Percentiles rank a stretch among this genome's conserved stretches.
phyloP scores from a whole-genome alignment of 352 stramenopile species.

The Phytophthora pseudosyringae region DNA sequence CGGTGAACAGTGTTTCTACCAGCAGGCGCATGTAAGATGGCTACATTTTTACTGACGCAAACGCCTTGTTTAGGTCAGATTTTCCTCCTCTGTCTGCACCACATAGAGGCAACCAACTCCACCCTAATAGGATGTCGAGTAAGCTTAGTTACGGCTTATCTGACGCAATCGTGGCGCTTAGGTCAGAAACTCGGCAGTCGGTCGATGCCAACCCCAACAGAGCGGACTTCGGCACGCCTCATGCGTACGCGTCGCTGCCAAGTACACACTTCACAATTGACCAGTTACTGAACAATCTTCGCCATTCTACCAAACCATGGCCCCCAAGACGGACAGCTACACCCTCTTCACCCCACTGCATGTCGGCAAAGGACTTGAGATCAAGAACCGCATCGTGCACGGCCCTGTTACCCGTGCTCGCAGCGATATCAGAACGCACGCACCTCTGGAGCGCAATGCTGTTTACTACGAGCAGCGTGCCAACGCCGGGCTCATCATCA shows the following conservation, averaged over 20 bases:
- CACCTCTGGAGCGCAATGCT: slow-evolving; percentile 27
- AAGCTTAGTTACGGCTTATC: background rate
- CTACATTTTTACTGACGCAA: slow-evolving; percentile 22
- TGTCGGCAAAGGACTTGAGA: slow-evolving; percentile 27
- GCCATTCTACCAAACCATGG: slow-evolving; percentile 16
- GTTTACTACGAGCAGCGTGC: slow-evolving; percentile 55
- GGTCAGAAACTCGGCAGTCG: slow-evolving; percentile 1
- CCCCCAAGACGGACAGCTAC: slow-evolving; percentile 26
- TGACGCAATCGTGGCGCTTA: slow-evolving; percentile 14
- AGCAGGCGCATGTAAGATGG: background rate
- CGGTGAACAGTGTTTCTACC: too few species aligned
- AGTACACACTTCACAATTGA: slow-evolving; percentile 17
- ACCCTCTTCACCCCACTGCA: slow-evolving; percentile 38
- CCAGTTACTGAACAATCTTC: slow-evolving; percentile 5
- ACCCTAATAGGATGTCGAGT: too few species aligned
- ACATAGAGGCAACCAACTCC: background rate
- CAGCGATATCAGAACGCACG: slow-evolving; percentile 21
- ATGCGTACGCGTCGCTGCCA: background rate
- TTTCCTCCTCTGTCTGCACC: background rate
- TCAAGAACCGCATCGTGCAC: slow-evolving; percentile 55
- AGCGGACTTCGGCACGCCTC: background rate
- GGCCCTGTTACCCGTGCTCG: slow-evolving; percentile 44
- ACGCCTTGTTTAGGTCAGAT: slow-evolving; percentile 26
- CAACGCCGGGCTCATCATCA: slow-evolving; percentile 50
- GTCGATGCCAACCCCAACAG: too few species aligned